A percentile compares a stretch with the other conserved stretches of the same genome.
Conservation (phyloP, 768 basidiomycete genomes). For the Fibroporia radiculosa region DNA sequence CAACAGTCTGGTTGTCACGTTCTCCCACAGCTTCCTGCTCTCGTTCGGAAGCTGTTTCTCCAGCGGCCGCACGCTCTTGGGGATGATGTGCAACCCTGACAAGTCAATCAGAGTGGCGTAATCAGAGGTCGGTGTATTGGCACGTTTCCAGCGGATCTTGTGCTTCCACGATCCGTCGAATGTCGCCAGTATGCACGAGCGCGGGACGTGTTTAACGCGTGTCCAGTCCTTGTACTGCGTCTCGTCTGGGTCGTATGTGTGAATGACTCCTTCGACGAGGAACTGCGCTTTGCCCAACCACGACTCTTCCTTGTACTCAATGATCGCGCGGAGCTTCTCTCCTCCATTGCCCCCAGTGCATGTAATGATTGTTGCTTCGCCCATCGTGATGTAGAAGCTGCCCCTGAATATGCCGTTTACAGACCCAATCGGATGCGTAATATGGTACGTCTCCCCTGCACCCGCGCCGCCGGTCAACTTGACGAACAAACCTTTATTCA, state of each 20-base stretch:
- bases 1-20: conserved; percentile 64
- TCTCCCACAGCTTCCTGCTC: conserved; percentile 84
- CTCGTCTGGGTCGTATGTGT: conserved; percentile 64
- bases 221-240: conserved; percentile 65
- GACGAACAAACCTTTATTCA: conserved; percentile 87
- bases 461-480: conserved; percentile 65
- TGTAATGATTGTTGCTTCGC: conserved; percentile 74
- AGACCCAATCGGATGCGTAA: conserved; percentile 83
- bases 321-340: conserved; percentile 65
- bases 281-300: conserved; percentile 90
- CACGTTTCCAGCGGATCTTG: conserved; percentile 65
- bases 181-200: conserved; percentile 63
- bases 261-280: conserved; percentile 82
- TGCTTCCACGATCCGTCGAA: conserved; percentile 89
- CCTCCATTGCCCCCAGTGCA: conserved; percentile 55
- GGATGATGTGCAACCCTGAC: conserved; percentile 57
- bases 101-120: conserved; percentile 72
- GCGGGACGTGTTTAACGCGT: conserved; percentile 86
- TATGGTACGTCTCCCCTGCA: conserved; percentile 75
- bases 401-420: conserved; percentile 93
- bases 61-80: conserved; percentile 80
- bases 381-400: conserved; percentile 84
- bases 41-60: conserved; percentile 73
- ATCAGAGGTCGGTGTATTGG: conserved; percentile 35
- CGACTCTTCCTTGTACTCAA: conserved; percentile 97